phyloP scores from a whole-genome alignment of 495 filamentous ascomycete species.

The Trichocladium antarcticum region DNA sequence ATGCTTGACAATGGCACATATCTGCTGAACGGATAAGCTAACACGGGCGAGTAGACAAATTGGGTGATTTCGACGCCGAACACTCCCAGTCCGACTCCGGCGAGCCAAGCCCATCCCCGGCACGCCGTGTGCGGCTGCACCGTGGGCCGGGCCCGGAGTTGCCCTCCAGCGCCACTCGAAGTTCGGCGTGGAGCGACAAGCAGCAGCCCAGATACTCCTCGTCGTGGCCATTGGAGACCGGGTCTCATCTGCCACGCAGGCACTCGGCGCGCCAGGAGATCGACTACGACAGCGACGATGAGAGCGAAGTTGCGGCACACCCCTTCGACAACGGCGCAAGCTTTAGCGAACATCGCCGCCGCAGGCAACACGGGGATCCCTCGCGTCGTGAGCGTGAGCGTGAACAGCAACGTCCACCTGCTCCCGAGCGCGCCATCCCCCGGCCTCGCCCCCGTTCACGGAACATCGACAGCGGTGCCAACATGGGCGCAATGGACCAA shows the following conservation, averaged over 20 bases:
- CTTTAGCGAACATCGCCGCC: neutral
- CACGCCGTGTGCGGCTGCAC: neutral
- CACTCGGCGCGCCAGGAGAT: neutral
- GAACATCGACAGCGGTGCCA: constrained; percentile 6
- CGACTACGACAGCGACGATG: constrained; percentile 10
- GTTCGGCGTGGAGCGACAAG: constrained; percentile 7
- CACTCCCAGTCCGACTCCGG: no score
- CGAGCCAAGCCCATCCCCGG: neutral
- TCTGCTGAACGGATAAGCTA: neutral
- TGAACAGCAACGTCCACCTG: neutral
- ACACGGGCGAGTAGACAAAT: neutral
- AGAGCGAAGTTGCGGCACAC: constrained; percentile 10
- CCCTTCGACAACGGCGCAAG: neutral
- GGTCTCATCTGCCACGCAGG: neutral
- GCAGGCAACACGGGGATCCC: neutral
- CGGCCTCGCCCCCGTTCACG: neutral
- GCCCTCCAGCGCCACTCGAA: constrained; percentile 3
- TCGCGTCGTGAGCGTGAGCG: neutral
- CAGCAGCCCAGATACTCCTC: constrained; percentile 15
- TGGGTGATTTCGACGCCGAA: no score
- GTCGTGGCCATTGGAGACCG: constrained; percentile 15
- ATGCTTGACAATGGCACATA: neutral
- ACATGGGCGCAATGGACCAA: constrained; percentile 11
- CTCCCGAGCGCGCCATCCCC: neutral
- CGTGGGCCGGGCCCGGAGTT: neutral